These are phyloP conservation scores for Nicotiana obtusifolia DNA, from an alignment of 257 asterid genomes.

Conservation along the genomic window DNA sequence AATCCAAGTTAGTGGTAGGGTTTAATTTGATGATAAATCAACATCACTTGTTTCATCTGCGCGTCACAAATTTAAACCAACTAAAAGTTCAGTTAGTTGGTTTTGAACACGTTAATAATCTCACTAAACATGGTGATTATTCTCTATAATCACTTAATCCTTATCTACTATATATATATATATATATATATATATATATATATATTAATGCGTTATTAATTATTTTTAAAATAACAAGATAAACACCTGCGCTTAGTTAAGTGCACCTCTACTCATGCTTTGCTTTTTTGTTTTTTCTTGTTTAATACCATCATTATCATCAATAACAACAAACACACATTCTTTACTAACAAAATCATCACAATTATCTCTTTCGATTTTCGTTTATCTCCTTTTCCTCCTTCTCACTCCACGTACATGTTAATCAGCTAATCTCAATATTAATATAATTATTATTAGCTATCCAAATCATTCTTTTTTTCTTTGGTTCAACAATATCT, in stretches of 20 bases:
- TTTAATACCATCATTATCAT: constrained; percentile 1
- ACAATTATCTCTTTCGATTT: not conserved
- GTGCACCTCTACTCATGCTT: constrained; percentile 15
- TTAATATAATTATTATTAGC: not conserved
- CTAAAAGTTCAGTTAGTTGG: constrained; percentile 26
- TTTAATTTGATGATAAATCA: not conserved
- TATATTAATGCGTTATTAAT: not conserved
- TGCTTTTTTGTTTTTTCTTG: not conserved
- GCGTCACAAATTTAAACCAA: constrained; percentile 9
- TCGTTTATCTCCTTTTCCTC: not conserved
- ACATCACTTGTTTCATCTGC: not conserved
- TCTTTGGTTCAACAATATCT: not conserved
- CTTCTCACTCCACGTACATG: not conserved
- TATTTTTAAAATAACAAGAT: not conserved
- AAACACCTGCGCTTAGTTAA: not conserved
- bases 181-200: too few species aligned
- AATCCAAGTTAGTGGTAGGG: constrained; percentile 26
- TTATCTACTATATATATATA: constrained; percentile 1
- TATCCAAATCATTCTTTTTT: not conserved
- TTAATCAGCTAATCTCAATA: not conserved
- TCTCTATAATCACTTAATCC: constrained; percentile 7
- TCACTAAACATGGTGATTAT: constrained; percentile 24
- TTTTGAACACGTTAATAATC: constrained; percentile 10
- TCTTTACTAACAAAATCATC: not conserved
- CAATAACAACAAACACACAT: not conserved